These are phyloP conservation scores for Flaveria trinervia DNA, from an alignment of 129 eudicot genomes.

Conservation along the genomic window DNA sequence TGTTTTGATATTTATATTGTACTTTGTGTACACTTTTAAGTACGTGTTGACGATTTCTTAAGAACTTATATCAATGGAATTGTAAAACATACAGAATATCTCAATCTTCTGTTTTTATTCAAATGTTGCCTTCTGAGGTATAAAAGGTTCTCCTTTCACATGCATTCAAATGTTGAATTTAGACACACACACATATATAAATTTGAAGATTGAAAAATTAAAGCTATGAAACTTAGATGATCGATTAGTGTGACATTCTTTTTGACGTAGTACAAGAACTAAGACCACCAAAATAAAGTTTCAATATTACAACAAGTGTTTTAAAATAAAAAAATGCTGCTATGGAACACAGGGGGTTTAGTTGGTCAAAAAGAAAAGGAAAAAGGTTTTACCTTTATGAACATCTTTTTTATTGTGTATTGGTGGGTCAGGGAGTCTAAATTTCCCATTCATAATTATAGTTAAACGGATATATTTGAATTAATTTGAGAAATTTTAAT, in stretches of 20 bases:
- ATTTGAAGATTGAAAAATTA: neutral
- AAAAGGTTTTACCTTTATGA: neutral
- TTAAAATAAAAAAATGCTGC: neutral
- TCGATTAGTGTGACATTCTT: neutral
- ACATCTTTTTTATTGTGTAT: too few relatives aligned
- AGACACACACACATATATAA: neutral
- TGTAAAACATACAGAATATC: neutral
- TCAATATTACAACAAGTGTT: neutral
- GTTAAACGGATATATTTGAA: too few relatives aligned
- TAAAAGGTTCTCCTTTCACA: conserved; percentile 20
- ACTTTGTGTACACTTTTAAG: neutral
- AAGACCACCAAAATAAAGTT: too few relatives aligned
- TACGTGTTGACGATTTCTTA: neutral
- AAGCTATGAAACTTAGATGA: neutral
- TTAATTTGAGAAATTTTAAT: too few relatives aligned
- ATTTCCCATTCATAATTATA: too few relatives aligned
- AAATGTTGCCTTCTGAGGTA: conserved; percentile 1
- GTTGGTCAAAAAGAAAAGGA: neutral
- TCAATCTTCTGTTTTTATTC: conserved; percentile 8
- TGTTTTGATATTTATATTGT: neutral
- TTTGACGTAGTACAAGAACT: too few relatives aligned
- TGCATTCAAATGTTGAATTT: neutral
- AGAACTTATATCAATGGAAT: neutral
- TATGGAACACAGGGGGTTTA: neutral
- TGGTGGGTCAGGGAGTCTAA: too few relatives aligned